Base-by-base conservation (phyloP, 192 early-diverging fungal genomes). In the Umbelopsis sp. region DNA sequence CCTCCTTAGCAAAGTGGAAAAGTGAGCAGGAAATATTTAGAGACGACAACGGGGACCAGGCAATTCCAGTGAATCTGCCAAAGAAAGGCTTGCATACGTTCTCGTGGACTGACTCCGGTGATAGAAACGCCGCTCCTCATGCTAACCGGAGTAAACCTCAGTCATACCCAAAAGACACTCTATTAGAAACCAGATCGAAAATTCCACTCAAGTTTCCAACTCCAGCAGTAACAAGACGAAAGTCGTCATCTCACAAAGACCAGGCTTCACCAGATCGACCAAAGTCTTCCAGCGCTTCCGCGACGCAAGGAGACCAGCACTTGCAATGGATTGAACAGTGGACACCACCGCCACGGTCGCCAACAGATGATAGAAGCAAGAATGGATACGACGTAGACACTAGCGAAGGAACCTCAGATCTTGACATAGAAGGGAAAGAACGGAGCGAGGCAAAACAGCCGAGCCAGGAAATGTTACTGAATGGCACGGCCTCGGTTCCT, bases 311-410 rank as follows among this genome's bases (percentile, higher is more conserved):
- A 1, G 27, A 33, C 27, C 55, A 61, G 16, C 27, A 61, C 27
- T n/a, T 61, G 18, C 55, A 61, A 27, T 61, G 55, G 55, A 61
- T 61, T 18, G 55, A 61, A 61, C 55, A 61, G 55, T 61, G 55
- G 55, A 61, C 55, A 33, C 55, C 55, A 35, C 55, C 55, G 18
- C 55, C 55, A 61, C 33, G 27, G 35, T 61, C 55, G 2, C 55
- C 55, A 27, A 35, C 55, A 7, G 55, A 61, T 18, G 55, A 61
- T 33, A 13, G 11, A 13, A 18, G 27, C 30, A 35, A 61, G 27
- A 27, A 61, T 35, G 30, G 55, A 0, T 4, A 61, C 11, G 33
- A 30, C 35, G 8, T 61, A 25, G 21, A 61, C 16, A 61, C 55
- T 2, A 61, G 55, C 18, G 55, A 61, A 35, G 27, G n/a, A n/a